Base-by-base conservation (phyloP, 345 rosid species). In the Raphanus sativus region DNA sequence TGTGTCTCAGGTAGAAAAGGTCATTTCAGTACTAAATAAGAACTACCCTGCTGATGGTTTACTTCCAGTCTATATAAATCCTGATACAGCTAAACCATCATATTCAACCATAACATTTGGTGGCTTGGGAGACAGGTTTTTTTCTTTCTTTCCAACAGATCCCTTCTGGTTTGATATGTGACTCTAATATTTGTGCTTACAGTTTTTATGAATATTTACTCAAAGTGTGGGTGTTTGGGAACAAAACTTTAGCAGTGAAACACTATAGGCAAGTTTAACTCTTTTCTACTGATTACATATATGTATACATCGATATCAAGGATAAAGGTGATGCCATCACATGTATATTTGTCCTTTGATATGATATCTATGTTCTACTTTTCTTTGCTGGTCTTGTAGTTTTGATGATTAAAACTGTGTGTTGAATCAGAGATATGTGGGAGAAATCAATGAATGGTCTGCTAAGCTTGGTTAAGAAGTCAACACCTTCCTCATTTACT, bases 161-260 rank as follows among this genome's bases (percentile, higher is more conserved):
- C 36, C 61, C 29, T 71, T 77, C 75, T 12, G 61, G 52, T 77
- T 71, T 66, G 73, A 6, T 72, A 6, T 67, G 34, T 67, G 74
- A 67, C n/a, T 6, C 17, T 30, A 16, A 28, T 76, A 21, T 42
- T 40, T 59, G 71, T 50, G 2, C 25, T 0, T 75, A 86, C 93
- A 95, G 99, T 86, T 95, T 95, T 76, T 95, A 95, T 69, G 99
- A 95, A 66, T 95, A 95, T 80, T 84, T 95, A 84, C 99, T 95
- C 78, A 95, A 93, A 83, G 98, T 87, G 74, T 95, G 99, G 99
- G 83, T 93, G 67, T 94, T 91, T 74, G 99, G 98, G 81, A 93
- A 88, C 84, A 89, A 83, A 85, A 91, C 94, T 77, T 80, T 86
- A 78, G 73, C 84, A 50, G 90, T 95, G 70, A 87, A 81, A 76